A percentile compares a stretch with the other conserved stretches of the same genome.
These are phyloP conservation scores for Ogataea methylovora DNA, from an alignment of 805 yeast genomes.

Conservation along the genomic window DNA sequence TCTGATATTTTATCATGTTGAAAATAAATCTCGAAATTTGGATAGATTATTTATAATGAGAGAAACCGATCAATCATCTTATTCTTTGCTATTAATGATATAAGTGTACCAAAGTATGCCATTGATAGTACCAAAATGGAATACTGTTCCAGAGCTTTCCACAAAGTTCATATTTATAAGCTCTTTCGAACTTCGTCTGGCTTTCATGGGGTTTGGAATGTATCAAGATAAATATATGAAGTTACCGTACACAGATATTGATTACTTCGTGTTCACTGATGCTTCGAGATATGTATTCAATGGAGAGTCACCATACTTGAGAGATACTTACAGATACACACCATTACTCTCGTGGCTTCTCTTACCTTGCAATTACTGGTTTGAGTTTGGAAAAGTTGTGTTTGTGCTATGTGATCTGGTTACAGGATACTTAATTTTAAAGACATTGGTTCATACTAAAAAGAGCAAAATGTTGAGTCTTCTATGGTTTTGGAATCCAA, in stretches of 20 bases:
- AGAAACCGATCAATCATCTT: too few relatives aligned
- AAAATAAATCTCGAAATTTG: too few relatives aligned
- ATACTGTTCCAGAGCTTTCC: constrained; percentile 5
- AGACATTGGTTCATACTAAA: constrained; percentile 20
- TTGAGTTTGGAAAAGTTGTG: constrained; percentile 70
- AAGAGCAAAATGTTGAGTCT: constrained; percentile 13
- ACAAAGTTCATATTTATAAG: constrained; percentile 8
- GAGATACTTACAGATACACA: constrained; percentile 92
- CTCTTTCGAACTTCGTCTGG: constrained; percentile 38
- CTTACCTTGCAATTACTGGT: constrained; percentile 55
- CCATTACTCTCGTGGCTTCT: constrained; percentile 84
- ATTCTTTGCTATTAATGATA: too few relatives aligned
- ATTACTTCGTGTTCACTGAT: constrained; percentile 88
- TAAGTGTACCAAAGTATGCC: constrained; percentile 5
- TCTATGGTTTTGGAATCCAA: constrained; percentile 87
- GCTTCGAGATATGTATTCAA: constrained; percentile 67
- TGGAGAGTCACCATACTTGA: constrained; percentile 59
- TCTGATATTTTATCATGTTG: too few relatives aligned
- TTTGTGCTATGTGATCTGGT: constrained; percentile 74
- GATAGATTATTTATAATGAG: too few relatives aligned
- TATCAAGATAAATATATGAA: constrained; percentile 79
- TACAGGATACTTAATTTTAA: constrained; percentile 61
- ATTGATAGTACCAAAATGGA: constrained; percentile 2
- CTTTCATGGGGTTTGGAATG: constrained; percentile 68
- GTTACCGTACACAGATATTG: constrained; percentile 89